A percentile compares a stretch with the other conserved stretches of the same genome.
These are phyloP conservation scores for Flaveria bidentis DNA, from an alignment of 129 eudicot genomes.

Conservation along the genomic window DNA sequence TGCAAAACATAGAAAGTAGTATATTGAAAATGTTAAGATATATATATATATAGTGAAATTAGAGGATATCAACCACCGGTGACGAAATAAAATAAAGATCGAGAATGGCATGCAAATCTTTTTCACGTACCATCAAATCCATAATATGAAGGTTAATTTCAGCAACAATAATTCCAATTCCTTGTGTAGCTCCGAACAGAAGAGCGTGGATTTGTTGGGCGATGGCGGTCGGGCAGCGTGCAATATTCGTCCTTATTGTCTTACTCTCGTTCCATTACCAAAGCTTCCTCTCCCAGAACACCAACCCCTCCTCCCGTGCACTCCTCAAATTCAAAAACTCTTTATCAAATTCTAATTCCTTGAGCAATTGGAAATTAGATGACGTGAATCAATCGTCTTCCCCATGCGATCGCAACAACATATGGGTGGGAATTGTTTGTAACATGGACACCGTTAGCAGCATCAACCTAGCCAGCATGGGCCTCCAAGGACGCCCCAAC, in stretches of 20 bases:
- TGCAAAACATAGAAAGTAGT: no score
- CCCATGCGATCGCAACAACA: constrained; percentile 35
- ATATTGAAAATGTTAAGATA: no score
- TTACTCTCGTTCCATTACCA: constrained; percentile 23
- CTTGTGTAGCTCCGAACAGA: neutral
- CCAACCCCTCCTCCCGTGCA: constrained; percentile 31
- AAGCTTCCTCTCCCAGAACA: constrained; percentile 23
- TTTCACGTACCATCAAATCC: neutral
- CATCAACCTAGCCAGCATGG: constrained; percentile 38
- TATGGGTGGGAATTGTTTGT: constrained; percentile 61
- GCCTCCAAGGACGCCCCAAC: constrained; percentile 48
- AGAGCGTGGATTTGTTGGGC: neutral
- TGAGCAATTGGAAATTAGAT: constrained; percentile 39
- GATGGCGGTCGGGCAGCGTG: constrained; percentile 7
- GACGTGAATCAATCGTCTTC: constrained; percentile 6
- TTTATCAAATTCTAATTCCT: constrained; percentile 35
- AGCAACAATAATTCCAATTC: neutral
- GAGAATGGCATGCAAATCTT: no score
- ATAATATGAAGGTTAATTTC: neutral
- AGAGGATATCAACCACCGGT: neutral
- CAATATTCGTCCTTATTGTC: neutral
- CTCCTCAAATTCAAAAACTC: constrained; percentile 54
- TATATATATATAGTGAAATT: no score
- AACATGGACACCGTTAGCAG: constrained; percentile 18
- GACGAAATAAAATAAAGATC: no score